These are phyloP conservation scores for Mycoemilia scoparia DNA, from an alignment of 192 early-diverging fungal genomes.

Conservation along the genomic window DNA sequence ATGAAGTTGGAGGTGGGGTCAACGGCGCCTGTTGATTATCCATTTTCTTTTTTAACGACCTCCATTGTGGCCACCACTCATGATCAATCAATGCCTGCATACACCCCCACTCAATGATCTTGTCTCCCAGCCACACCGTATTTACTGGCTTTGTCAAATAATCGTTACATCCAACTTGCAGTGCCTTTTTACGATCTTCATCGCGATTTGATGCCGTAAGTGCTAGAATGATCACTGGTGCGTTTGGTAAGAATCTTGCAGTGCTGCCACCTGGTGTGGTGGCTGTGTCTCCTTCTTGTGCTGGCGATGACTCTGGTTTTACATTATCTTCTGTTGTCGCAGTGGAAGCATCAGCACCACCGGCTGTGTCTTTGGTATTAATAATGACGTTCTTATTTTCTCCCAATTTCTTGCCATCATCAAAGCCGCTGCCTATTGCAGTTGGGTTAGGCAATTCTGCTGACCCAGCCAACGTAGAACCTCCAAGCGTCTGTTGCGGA, in stretches of 20 bases:
- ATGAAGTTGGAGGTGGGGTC: no score
- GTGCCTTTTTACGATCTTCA: constrained; percentile 49
- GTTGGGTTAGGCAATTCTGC: no score
- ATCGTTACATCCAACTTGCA: constrained; percentile 77
- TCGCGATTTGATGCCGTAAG: constrained; percentile 61
- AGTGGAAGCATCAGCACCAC: background rate
- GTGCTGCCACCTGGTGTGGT: no score
- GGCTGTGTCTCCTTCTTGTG: no score
- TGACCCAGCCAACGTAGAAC: no score
- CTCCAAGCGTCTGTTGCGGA: no score
- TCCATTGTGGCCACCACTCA: constrained; percentile 31
- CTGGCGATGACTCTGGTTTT: no score
- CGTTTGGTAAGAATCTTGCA: no score
- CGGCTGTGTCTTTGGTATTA: background rate
- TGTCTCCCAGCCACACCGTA: constrained; percentile 63
- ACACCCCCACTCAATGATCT: constrained; percentile 82
- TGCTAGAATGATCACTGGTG: constrained; percentile 74
- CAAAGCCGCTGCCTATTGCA: no score
- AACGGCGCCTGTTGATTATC: no score
- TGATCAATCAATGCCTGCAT: constrained; percentile 87
- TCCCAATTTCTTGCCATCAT: no score
- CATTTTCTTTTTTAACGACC: constrained; percentile 1
- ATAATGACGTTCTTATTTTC: no score
- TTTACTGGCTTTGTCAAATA: constrained; percentile 77
- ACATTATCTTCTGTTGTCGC: background rate